phyloP scores from a whole-genome alignment of 352 stramenopile species.

The Pythium phragmiticola region DNA sequence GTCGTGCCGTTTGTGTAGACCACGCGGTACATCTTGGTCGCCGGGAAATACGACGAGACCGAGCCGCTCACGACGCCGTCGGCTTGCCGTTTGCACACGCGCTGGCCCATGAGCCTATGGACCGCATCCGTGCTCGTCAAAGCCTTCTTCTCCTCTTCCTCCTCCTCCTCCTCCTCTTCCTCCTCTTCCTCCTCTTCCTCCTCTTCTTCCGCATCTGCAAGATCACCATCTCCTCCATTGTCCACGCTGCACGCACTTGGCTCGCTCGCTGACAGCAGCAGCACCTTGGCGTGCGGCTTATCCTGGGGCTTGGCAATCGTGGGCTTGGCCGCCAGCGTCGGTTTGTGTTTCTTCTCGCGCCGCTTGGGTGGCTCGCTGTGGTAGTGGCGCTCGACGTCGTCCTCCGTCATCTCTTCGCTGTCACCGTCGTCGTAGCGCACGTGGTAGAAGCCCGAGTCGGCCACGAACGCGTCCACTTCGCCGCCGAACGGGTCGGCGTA shows the following conservation, averaged over 20 bases:
- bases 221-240: constrained; percentile 20
- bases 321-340: not conserved
- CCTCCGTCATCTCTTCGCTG: constrained; percentile 81
- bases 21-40: constrained; percentile 72
- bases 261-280: constrained; percentile 9
- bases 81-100: constrained; percentile 38
- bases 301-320: not conserved
- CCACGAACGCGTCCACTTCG: constrained; percentile 52
- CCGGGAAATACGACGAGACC: constrained; percentile 72
- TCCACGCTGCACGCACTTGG: not conserved
- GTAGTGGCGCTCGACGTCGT: constrained; percentile 54
- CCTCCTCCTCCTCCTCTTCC: constrained; percentile 26
- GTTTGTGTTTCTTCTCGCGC: not conserved
- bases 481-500: constrained; percentile 58
- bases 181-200: constrained; percentile 19
- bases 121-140: constrained; percentile 31
- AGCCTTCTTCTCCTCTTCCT: constrained; percentile 3
- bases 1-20: constrained; percentile 57
- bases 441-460: constrained; percentile 63
- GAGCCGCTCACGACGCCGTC: constrained; percentile 42
- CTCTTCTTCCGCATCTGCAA: constrained; percentile 24
- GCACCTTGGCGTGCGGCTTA: constrained; percentile 17
- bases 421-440: constrained; percentile 79
- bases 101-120: constrained; percentile 46
- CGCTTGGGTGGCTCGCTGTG: constrained; percentile 18